phyloP scores from a whole-genome alignment of 345 rosid species.

The Sapria himalayana region DNA sequence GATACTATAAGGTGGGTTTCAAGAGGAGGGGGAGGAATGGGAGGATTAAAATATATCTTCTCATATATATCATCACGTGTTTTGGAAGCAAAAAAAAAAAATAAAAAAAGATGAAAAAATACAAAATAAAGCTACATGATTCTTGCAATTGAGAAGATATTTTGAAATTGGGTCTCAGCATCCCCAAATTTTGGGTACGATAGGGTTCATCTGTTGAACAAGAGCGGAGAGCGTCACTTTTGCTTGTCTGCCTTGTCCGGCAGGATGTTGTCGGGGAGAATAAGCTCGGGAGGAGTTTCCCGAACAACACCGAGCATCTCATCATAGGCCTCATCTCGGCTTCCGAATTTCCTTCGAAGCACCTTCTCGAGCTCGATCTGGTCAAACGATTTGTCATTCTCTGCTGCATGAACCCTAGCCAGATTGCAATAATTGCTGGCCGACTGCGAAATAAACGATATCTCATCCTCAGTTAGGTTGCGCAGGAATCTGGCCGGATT shows the following conservation, averaged over 20 bases:
- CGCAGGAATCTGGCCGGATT: conserved; percentile 89
- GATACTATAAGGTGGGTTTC: too few species aligned
- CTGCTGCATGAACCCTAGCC: conserved; percentile 74
- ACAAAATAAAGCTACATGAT: too few species aligned
- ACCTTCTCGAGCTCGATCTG: conserved; percentile 81
- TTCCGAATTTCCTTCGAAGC: conserved; percentile 63
- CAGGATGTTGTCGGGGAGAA: conserved; percentile 46
- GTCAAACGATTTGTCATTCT: conserved; percentile 61
- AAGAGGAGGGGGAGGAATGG: too few species aligned
- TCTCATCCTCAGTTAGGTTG: conserved; percentile 58
- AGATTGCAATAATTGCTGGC: conserved; percentile 70
- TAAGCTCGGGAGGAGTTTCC: conserved; percentile 63
- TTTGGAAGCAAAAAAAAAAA: too few species aligned
- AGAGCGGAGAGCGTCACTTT: conserved; percentile 17
- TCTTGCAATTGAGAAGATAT: too few species aligned
- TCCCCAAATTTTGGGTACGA: too few species aligned
- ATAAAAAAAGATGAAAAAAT: too few species aligned
- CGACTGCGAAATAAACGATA: conserved; percentile 48
- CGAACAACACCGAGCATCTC: conserved; percentile 70
- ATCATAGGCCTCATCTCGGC: conserved; percentile 60
- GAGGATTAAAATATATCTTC: too few species aligned
- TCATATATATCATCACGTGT: too few species aligned
- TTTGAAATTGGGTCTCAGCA: too few species aligned
- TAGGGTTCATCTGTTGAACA: conserved; percentile 1
- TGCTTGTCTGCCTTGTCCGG: conserved; percentile 33